A percentile compares a stretch with the other conserved stretches of the same genome.
phyloP scores from a whole-genome alignment of 2,329 filamentous ascomycete species.

The Exophiala viscosa region DNA sequence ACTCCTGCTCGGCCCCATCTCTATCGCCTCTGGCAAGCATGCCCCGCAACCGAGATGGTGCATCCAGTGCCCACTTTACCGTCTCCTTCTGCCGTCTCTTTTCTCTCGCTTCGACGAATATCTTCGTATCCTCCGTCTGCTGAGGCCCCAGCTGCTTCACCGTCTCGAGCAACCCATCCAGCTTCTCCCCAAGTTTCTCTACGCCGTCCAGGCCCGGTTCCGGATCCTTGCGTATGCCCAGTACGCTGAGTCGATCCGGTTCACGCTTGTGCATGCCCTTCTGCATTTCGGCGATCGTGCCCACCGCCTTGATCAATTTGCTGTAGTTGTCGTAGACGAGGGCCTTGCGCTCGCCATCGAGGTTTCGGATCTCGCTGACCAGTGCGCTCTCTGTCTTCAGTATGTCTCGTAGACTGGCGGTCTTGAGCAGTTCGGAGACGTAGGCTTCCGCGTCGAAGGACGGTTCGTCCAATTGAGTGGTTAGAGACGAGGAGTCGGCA shows the following conservation, averaged over 20 bases:
- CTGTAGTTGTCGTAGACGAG: slow-evolving; percentile 98
- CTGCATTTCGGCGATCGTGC: slow-evolving; percentile 76
- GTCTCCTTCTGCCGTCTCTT: slow-evolving; percentile 37
- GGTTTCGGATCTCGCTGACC: slow-evolving; percentile 71
- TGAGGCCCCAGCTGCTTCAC: slow-evolving; percentile 46
- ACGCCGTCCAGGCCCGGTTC: slow-evolving; percentile 21
- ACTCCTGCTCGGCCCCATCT: slow-evolving; percentile 41
- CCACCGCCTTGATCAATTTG: slow-evolving; percentile 92
- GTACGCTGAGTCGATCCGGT: slow-evolving; percentile 32
- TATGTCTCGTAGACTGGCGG: slow-evolving; percentile 41
- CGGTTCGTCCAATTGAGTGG: slow-evolving; percentile 63
- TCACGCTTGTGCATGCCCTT: slow-evolving; percentile 46
- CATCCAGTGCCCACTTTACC: slow-evolving; percentile 44
- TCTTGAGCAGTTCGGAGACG: slow-evolving; percentile 40
- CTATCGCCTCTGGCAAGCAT: slow-evolving; percentile 38
- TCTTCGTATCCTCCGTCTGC: slow-evolving; percentile 32
- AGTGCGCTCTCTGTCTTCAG: slow-evolving; percentile 45
- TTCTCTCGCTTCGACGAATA: slow-evolving; percentile 30
- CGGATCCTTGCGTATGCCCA: slow-evolving; percentile 8
- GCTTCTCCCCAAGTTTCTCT: slow-evolving; percentile 20
- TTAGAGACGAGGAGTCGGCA: slow-evolving; percentile 36
- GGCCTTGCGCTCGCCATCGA: slow-evolving; percentile 95
- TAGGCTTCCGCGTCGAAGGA: slow-evolving; percentile 68
- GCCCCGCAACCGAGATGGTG: slow-evolving; percentile 37
- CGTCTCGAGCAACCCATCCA: slow-evolving; percentile 42